Percentiles rank a stretch among this genome's conserved stretches.
Evolutionary conservation across 805 yeast genomes (phyloP).

Genomic region (Saccharomycopsis microspora): DNA sequence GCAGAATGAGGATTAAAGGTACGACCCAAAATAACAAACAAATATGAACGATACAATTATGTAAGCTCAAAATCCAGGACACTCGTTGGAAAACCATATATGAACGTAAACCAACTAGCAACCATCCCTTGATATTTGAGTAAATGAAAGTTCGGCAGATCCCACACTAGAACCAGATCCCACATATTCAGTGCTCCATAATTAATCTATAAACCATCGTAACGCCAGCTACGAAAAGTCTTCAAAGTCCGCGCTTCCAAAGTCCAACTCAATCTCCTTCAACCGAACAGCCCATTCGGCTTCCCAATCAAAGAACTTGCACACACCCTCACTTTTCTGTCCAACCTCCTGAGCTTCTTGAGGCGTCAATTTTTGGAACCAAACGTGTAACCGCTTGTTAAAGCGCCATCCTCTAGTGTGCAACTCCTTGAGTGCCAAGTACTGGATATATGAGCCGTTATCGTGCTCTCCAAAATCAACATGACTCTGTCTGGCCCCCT

Average conservation of each 20-base stretch:
- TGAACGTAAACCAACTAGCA: no score
- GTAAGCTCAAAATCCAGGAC: no score
- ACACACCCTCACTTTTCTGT: conserved; percentile 32
- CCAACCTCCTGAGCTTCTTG: conserved; percentile 28
- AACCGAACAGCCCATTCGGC: conserved; percentile 35
- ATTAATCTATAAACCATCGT: no score
- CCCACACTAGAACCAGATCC: no score
- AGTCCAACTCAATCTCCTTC: conserved; percentile 39
- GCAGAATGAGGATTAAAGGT: no score
- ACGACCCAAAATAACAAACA: no score
- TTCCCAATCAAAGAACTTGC: conserved; percentile 82
- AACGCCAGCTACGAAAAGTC: conserved; percentile 21
- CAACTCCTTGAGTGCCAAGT: conserved; percentile 73
- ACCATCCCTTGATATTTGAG: no score
- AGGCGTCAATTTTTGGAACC: conserved; percentile 68
- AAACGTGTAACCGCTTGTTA: conserved; percentile 54
- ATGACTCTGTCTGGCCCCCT: not conserved
- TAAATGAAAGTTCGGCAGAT: no score
- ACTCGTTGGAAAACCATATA: no score
- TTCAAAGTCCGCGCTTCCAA: conserved; percentile 42
- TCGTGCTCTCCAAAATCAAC: conserved; percentile 18
- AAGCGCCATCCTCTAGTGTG: conserved; percentile 64
- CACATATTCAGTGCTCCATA: no score
- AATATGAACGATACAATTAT: no score
- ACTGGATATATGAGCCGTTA: conserved; percentile 61